Evolutionary conservation across 2,329 filamentous ascomycete species (phyloP), one percentile per base, ranked within the genome.

Genomic region (Neocatenulostroma microsporum): DNA sequence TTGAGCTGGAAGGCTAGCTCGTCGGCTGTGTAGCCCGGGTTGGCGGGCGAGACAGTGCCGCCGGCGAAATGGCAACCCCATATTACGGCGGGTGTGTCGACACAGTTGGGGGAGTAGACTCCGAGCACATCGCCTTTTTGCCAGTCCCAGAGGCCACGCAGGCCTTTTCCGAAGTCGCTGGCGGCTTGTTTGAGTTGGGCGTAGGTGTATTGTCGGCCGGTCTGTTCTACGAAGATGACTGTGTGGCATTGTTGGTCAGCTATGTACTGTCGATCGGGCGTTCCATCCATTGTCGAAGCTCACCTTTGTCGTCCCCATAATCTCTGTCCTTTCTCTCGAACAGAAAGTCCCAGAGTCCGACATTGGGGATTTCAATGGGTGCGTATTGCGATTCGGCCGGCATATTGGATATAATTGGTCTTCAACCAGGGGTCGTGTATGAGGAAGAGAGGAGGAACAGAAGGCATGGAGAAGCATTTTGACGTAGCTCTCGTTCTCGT

Each of bases 1-100:
- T 77, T 77, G 42, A 96, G 72, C 63, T 95, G 88, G 53, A 84
- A 87, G 4, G 82, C 78, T 21, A 95, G 72, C 62, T 96, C 89
- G 8, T 85, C 77, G 10, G 74, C 75, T 0, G 84, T 94, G 62
- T 94, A 94, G 3, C 79, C 78, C 14, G 88, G 87, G 55, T 95
- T 95, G 3, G 85, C 87, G 0, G 88, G 86, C n/a, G 81, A 86
- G 9, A 85, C 65, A 34, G 85, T 68, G 20, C 84, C 87, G 30
- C 87, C 88, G 1, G 85, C 82, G 83, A 85, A 95, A 47, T 82
- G 76, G 8, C 77, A 72, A 19, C 87, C 88, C 68, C 84, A 84
- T 60, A 76, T 84, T 34, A 87, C 62, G 11, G 36, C 68, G 0
- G 85, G 80, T 0, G 81, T 85, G 59, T 95, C 88, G 55, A 95